Evolutionary conservation across 495 filamentous ascomycete species (phyloP).

Genomic region (Echria macrotheca): DNA sequence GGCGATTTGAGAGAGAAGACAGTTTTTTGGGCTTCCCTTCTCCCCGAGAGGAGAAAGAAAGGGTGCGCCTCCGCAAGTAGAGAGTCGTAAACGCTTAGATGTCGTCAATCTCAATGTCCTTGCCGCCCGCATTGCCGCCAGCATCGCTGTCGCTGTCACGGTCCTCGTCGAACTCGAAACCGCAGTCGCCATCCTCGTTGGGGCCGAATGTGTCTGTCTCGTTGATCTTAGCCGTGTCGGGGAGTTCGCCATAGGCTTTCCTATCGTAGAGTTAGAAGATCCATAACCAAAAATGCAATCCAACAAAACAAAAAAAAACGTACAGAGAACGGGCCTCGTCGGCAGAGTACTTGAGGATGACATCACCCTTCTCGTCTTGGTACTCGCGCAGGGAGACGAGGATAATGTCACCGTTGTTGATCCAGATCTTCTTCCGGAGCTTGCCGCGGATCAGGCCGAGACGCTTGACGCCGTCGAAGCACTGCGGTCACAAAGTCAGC

Average conservation of each 20-base stretch:
- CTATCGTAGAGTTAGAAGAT: slow-evolving; percentile 16
- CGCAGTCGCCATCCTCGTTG: slow-evolving; percentile 69
- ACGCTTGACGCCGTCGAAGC: slow-evolving; percentile 90
- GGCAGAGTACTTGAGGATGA: slow-evolving; percentile 97
- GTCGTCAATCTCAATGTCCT: slow-evolving; percentile 70
- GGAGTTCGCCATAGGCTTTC: slow-evolving; percentile 94
- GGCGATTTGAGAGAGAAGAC: slow-evolving; percentile 59
- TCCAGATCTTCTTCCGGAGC: slow-evolving; percentile 96
- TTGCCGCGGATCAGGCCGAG: slow-evolving; percentile 88
- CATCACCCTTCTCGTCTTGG: slow-evolving; percentile 98
- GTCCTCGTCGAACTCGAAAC: slow-evolving; percentile 85
- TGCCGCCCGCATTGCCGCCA: slow-evolving; percentile 52
- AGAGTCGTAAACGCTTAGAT: slow-evolving; percentile 44
- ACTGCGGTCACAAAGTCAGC: slow-evolving; percentile 41
- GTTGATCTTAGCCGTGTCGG: slow-evolving; percentile 98
- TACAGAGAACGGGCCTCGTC: slow-evolving; percentile 87
- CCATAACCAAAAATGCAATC: too few relatives aligned
- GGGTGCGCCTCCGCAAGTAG: slow-evolving; percentile 12
- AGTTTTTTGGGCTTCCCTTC: slow-evolving; percentile 38
- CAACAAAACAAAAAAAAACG: too few relatives aligned
- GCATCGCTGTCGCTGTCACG: slow-evolving; percentile 67
- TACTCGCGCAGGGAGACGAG: slow-evolving; percentile 95
- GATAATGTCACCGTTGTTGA: slow-evolving; percentile 99
- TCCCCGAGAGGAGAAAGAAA: slow-evolving; percentile 7
- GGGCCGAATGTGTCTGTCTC: slow-evolving; percentile 89